A percentile compares a stretch with the other conserved stretches of the same genome.
These are phyloP conservation scores for Clarireedia hainanense DNA, from an alignment of 2,329 filamentous ascomycete species.

Conservation along the genomic window DNA sequence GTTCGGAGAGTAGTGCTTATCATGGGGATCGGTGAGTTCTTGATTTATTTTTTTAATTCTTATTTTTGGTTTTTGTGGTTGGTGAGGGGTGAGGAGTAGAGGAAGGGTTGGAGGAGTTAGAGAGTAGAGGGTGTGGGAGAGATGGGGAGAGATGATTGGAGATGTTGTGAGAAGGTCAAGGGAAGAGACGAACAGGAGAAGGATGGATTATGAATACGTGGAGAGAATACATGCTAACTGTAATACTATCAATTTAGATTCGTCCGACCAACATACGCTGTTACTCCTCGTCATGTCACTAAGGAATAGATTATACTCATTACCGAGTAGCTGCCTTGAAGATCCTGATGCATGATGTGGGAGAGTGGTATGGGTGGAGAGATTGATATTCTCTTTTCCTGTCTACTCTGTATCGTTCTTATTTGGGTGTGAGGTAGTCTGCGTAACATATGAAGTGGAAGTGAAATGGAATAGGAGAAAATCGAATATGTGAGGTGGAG, in stretches of 20 bases:
- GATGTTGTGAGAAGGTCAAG: not conserved
- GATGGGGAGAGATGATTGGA: constrained; percentile 7
- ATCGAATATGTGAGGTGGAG: not conserved
- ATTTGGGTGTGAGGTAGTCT: not conserved
- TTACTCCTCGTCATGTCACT: constrained; percentile 46
- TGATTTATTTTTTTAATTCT: constrained; percentile 3
- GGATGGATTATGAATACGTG: not conserved
- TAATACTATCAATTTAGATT: constrained; percentile 44
- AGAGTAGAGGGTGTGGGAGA: not conserved
- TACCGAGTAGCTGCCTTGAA: no score
- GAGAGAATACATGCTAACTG: not conserved
- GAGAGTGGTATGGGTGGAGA: no score
- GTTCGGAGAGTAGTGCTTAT: constrained; percentile 77
- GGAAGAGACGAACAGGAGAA: constrained; percentile 8
- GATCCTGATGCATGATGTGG: no score
- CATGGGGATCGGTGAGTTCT: constrained; percentile 70
- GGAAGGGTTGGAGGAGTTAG: not conserved
- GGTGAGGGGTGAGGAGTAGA: no score
- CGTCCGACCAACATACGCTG: constrained; percentile 71
- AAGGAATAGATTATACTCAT: constrained; percentile 14
- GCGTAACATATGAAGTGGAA: not conserved
- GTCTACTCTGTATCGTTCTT: not conserved
- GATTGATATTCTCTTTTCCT: no score
- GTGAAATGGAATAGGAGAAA: not conserved
- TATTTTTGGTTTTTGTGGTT: not conserved